Evolutionary conservation across 257 asterid species (phyloP).

Genomic region (Solanum appendiculatum): DNA sequence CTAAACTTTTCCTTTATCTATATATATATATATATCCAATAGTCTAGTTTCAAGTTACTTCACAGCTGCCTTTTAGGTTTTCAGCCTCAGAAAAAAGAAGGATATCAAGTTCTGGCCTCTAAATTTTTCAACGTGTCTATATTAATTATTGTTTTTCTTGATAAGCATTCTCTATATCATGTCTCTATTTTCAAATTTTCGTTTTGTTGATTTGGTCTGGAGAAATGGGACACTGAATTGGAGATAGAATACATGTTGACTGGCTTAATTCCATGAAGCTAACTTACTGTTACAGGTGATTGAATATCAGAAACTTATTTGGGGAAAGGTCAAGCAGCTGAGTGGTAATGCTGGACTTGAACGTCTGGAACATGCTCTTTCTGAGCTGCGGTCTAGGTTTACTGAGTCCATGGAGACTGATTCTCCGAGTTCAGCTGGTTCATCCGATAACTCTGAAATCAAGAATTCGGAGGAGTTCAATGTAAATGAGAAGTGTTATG

Average conservation of each 20-base stretch:
- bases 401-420: not conserved
- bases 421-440: not conserved
- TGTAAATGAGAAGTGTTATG: not conserved
- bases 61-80: not conserved
- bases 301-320: constrained; percentile 11
- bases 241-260: not conserved
- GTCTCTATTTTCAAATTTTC: not conserved
- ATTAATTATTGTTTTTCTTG: not conserved
- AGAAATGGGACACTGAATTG: not conserved
- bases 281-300: constrained; percentile 3
- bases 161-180: not conserved
- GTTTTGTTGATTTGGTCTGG: not conserved
- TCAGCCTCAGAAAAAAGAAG: not conserved
- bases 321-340: constrained; percentile 3
- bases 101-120: not conserved
- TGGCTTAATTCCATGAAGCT: not conserved
- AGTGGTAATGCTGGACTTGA: constrained; percentile 11
- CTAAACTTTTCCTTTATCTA: no score
- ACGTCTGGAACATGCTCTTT: constrained; percentile 9
- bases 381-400: constrained; percentile 3
- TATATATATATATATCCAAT: not conserved
- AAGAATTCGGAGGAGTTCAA: not conserved
- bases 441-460: not conserved
- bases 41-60: not conserved
- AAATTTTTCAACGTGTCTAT: not conserved